phyloP scores from a whole-genome alignment of 495 filamentous ascomycete genomes.

The Aspergillus affinis region DNA sequence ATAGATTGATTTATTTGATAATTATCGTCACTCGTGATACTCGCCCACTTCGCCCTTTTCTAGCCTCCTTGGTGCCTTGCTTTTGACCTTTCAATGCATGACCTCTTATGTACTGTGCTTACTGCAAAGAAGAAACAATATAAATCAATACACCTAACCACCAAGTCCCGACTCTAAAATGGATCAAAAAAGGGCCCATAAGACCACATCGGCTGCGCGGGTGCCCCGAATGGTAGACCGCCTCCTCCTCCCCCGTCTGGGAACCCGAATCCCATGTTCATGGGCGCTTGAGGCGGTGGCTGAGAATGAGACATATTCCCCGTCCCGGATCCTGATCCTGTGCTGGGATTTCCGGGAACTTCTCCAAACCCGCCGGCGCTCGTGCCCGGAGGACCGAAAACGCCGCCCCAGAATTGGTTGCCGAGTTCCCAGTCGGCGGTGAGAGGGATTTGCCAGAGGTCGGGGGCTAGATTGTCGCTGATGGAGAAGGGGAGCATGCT shows the following conservation, averaged over 20 bases:
- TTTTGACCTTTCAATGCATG: too few relatives aligned
- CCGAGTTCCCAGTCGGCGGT: slow-evolving; percentile 40
- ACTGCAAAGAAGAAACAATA: too few relatives aligned
- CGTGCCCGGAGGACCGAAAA: slow-evolving; percentile 22
- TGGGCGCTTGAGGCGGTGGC: not conserved
- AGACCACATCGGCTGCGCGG: slow-evolving; percentile 5
- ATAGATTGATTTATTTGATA: too few relatives aligned
- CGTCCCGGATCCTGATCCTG: not conserved
- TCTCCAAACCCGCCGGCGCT: not conserved
- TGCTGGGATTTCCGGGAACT: too few relatives aligned
- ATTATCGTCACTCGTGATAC: too few relatives aligned
- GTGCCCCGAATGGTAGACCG: not conserved
- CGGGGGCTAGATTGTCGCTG: slow-evolving; percentile 24
- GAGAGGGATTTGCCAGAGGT: slow-evolving; percentile 41
- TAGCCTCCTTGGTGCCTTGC: too few relatives aligned
- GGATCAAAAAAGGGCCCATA: slow-evolving; percentile 11
- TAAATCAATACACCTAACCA: too few relatives aligned
- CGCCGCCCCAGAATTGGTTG: slow-evolving; percentile 28
- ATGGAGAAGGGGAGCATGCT: slow-evolving; percentile 25
- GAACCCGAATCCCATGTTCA: slow-evolving; percentile 4
- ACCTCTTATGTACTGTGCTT: too few relatives aligned
- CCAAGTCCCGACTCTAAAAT: slow-evolving; percentile 2
- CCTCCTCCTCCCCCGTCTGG: not conserved
- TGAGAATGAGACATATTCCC: not conserved
- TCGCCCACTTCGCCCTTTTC: too few relatives aligned